phyloP scores from a whole-genome alignment of 257 asterid species.

The Leptodermis oblonga region DNA sequence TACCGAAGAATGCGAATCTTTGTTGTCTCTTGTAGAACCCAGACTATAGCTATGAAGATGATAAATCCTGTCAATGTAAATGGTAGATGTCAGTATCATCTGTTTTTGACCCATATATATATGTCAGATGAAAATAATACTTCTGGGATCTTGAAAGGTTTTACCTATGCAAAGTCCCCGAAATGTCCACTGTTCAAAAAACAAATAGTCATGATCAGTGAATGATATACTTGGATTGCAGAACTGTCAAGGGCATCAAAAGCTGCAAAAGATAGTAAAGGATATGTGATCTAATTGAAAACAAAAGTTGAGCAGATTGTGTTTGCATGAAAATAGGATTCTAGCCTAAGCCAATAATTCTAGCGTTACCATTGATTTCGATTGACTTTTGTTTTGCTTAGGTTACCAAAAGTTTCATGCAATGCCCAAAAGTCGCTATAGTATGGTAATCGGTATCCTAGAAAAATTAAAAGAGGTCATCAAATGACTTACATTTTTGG shows the following conservation, averaged over 20 bases:
- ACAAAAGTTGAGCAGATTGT: background rate
- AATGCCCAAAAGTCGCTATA: background rate
- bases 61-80: conserved; percentile 31
- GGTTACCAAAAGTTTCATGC: background rate
- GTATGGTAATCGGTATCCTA: background rate
- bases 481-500: conserved; percentile 36
- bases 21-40: conserved; percentile 43
- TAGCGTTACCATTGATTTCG: background rate
- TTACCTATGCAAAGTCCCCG: conserved; percentile 42
- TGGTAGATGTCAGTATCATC: conserved; percentile 11
- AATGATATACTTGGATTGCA: background rate
- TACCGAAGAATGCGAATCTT: conserved; percentile 35
- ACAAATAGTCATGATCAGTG: conserved; percentile 17
- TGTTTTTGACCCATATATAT: background rate
- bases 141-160: conserved; percentile 10
- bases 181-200: conserved; percentile 41
- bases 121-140: conserved; percentile 11
- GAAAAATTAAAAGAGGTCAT: background rate
- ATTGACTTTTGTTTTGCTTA: background rate
- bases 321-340: too few species aligned
- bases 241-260: conserved; percentile 9
- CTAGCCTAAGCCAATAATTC: background rate
- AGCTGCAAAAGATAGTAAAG: background rate
- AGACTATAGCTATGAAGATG: conserved; percentile 28
- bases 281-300: background rate